These are phyloP conservation scores for Capsicum pubescens DNA, from an alignment of 257 asterid species.

Conservation along the genomic window DNA sequence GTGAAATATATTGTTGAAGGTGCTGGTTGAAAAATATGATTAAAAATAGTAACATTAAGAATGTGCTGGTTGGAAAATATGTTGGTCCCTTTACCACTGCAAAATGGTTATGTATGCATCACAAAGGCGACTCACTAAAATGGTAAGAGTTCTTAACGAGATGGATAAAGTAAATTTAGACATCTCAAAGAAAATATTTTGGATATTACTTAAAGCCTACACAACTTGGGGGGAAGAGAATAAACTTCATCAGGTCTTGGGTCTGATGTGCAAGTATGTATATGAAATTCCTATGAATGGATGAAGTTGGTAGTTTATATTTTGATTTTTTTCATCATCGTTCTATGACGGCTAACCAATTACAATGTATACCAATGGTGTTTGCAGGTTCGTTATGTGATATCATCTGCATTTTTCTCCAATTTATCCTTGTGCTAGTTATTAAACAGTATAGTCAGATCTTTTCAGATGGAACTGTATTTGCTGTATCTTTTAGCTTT, in stretches of 20 bases:
- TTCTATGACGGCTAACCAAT: neutral
- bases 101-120: constrained; percentile 79
- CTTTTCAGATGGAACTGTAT: constrained; percentile 41
- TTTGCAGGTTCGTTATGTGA: constrained; percentile 60
- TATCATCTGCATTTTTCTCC: constrained; percentile 29
- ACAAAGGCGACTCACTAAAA: constrained; percentile 70
- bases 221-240: constrained; percentile 49
- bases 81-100: constrained; percentile 83
- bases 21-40: no score
- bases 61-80: constrained; percentile 71
- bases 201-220: constrained; percentile 68
- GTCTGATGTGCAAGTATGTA: constrained; percentile 75
- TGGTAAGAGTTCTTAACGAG: constrained; percentile 80
- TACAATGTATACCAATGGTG: constrained; percentile 81
- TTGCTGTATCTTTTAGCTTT: no score
- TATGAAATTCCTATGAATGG: constrained; percentile 43
- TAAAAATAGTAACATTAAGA: constrained; percentile 29
- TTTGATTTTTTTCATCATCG: neutral
- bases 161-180: constrained; percentile 63
- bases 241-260: constrained; percentile 69
- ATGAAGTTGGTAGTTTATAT: constrained; percentile 28
- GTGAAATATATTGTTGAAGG: no score
- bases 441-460: constrained; percentile 29
- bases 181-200: constrained; percentile 58
- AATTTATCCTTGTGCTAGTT: neutral